These are phyloP conservation scores for Solanum chmielewskii DNA, from an alignment of 257 asterid species.

Conservation along the genomic window DNA sequence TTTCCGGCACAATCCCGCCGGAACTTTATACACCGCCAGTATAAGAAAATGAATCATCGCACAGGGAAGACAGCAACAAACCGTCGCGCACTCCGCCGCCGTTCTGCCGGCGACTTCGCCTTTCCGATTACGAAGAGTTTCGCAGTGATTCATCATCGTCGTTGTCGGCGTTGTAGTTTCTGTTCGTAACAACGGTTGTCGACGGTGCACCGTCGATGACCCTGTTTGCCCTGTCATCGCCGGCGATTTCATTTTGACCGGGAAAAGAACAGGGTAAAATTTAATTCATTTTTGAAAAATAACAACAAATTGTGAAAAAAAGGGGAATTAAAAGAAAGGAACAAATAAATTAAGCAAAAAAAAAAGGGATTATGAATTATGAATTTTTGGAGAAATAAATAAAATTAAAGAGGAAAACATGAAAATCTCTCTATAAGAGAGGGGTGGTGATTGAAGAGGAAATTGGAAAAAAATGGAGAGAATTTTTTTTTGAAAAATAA, in stretches of 20 bases:
- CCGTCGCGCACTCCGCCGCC: constrained; percentile 78
- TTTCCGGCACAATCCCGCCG: constrained; percentile 60
- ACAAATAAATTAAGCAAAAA: background rate
- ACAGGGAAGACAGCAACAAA: constrained; percentile 76
- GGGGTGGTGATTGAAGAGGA: background rate
- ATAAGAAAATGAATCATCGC: constrained; percentile 39
- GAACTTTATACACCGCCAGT: constrained; percentile 55
- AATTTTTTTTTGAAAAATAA: background rate
- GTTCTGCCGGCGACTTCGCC: constrained; percentile 77
- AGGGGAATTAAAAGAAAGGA: background rate
- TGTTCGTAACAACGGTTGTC: constrained; percentile 9
- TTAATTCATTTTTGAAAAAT: background rate
- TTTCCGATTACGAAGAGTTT: constrained; percentile 1
- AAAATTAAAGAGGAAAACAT: background rate
- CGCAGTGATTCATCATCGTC: background rate
- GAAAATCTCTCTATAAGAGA: background rate
- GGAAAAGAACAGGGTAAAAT: background rate
- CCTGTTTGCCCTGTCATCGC: background rate
- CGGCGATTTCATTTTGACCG: background rate
- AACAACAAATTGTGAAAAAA: background rate
- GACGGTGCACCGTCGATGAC: background rate
- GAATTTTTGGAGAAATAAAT: background rate
- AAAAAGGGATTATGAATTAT: background rate
- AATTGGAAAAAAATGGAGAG: background rate
- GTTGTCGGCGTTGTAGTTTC: background rate